Evolutionary conservation across 2,329 filamentous ascomycete genomes (phyloP), one percentile per base, ranked within the genome.

Genomic region (Beauveria sp.): DNA sequence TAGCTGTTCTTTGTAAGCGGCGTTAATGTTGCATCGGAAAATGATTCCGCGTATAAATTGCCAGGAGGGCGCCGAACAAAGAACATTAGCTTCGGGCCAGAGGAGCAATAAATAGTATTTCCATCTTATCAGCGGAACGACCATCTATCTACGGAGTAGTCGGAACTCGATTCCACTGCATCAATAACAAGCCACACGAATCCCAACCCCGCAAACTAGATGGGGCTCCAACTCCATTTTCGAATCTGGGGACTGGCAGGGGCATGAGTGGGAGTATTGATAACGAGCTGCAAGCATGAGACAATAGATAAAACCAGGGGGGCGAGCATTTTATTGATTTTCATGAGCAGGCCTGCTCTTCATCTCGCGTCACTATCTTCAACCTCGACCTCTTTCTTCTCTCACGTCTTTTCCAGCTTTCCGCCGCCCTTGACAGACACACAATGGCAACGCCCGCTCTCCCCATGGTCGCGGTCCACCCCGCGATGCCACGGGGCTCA

Each of bases 401-500:
- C 2, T 43, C n/a, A 46, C 47, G 6, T 47, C 24, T 28, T 10
- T 7, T 12, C 16, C 37, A 54, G 6, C 14, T n/a, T 9, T 6
- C 4, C 2, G 22, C 51, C 8, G 7, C 3, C 28, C 10, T 16
- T 28, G 14, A 26, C 34, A 10, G 43, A 16, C 10, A 26, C 10
- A 20, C 8, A 20, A 60, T 60, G 57, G 20, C 57, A 14, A 40
- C 46, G 3, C 46, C 50, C 6, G 28, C 43, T 10, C 40, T 60
- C 20, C 58, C 58, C 1, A 60, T 54, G 16, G 18, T 60, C n/a
- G 16, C 28, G 5, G 59, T 50, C 41, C n/a, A 44, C n/a, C 58
- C 59, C 28, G 43, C 59, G 51, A 48, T 61, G 44, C 52, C 59
- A 18, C 51, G 44, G 24, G 59, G 59, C 37, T 50, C 59, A 8